A percentile compares a stretch with the other conserved stretches of the same genome.
Conservation (phyloP, 2,329 filamentous ascomycete genomes). For the Colletotrichum paranaense region DNA sequence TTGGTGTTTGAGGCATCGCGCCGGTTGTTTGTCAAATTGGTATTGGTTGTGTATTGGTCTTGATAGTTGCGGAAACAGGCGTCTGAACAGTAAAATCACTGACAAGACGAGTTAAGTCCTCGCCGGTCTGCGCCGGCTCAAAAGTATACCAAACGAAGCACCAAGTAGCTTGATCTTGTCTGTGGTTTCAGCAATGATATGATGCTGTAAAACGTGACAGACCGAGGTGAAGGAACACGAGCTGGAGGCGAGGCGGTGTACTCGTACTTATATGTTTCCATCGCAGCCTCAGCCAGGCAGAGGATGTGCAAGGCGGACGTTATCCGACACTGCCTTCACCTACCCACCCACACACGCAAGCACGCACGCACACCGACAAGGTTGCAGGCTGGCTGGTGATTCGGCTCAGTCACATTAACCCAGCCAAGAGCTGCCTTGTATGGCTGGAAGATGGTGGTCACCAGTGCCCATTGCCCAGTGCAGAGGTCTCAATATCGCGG, state of each 20-base stretch:
- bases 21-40: background rate
- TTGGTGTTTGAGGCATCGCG: conserved; percentile 49
- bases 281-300: conserved; percentile 19
- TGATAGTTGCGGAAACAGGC: background rate
- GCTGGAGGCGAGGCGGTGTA: background rate
- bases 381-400: conserved; percentile 23
- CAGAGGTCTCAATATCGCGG: conserved; percentile 36
- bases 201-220: conserved; percentile 6
- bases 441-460: conserved; percentile 40
- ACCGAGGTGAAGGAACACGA: background rate
- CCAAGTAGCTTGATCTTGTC: background rate
- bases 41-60: background rate
- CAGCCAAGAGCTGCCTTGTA: conserved; percentile 41
- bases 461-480: conserved; percentile 36
- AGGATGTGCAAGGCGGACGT: conserved; percentile 3
- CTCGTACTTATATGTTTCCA: conserved; percentile 29
- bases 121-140: conserved; percentile 37
- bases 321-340: conserved; percentile 4
- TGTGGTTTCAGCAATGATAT: background rate
- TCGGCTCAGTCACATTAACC: conserved; percentile 25
- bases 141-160: conserved; percentile 25
- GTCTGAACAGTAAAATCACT: conserved; percentile 25
- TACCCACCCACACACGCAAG: conserved; percentile 24
- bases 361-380: conserved; percentile 21
- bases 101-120: conserved; percentile 11